Evolutionary conservation across 2,329 filamentous ascomycete genomes (phyloP).

Genomic region (Fonsecaea nubica): DNA sequence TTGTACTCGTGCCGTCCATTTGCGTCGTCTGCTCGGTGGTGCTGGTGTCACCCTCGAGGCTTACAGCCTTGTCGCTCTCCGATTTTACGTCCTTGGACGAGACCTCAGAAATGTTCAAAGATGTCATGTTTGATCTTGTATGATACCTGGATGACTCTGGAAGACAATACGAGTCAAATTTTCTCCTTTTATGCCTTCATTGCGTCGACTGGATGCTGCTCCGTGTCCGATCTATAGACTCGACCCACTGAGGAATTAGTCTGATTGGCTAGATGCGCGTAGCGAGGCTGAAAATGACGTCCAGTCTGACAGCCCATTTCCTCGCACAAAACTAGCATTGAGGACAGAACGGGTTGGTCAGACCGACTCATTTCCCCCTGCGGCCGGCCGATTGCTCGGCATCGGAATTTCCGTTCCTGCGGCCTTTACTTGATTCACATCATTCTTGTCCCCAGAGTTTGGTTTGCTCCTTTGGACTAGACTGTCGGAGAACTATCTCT

Average conservation of each 20-base stretch:
- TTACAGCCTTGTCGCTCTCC: not conserved
- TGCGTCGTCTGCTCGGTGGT: not conserved
- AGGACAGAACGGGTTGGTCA: not conserved
- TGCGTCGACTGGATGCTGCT: not conserved
- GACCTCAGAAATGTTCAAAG: not conserved
- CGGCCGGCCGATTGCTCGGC: not conserved
- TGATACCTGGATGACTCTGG: not conserved
- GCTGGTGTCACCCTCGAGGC: not conserved
- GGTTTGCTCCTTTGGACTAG: not conserved
- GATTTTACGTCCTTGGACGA: not conserved
- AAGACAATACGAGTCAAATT: not conserved
- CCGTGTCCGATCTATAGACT: conserved; percentile 6
- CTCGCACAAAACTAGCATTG: too few species aligned
- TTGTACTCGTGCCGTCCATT: not conserved
- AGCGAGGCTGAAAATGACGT: not conserved
- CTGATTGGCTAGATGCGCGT: not conserved
- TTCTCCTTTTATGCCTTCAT: not conserved
- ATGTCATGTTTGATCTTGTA: not conserved
- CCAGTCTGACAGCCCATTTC: not conserved
- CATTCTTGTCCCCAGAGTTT: not conserved
- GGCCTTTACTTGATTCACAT: not conserved
- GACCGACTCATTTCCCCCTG: not conserved
- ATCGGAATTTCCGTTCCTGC: not conserved
- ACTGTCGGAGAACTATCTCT: not conserved
- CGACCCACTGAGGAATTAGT: not conserved